Percentiles rank a stretch among this genome's conserved stretches.
Evolutionary conservation across 2,329 filamentous ascomycete genomes (phyloP).

Genomic region (Beauveria varroae): DNA sequence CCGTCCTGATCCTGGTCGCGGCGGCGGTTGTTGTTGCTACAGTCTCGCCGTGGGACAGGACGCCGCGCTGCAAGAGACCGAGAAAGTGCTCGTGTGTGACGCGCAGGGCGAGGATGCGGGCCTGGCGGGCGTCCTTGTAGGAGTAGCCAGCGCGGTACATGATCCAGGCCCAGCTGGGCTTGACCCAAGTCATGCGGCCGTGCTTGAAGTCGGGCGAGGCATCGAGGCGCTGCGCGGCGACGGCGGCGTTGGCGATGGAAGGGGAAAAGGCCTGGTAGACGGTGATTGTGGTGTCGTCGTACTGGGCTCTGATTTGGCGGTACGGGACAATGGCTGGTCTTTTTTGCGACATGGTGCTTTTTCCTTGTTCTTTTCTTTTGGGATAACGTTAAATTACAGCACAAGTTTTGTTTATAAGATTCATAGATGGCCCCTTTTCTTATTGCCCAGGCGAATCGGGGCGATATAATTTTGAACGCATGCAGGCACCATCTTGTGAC

Average conservation of each 20-base stretch:
- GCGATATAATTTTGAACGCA: neutral
- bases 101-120: constrained; percentile 48
- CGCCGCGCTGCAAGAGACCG: constrained; percentile 32
- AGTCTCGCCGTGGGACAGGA: constrained; percentile 19
- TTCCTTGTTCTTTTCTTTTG: neutral
- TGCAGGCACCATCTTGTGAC: neutral
- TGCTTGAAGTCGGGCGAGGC: constrained; percentile 44
- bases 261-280: constrained; percentile 55
- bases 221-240: constrained; percentile 41
- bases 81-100: constrained; percentile 45
- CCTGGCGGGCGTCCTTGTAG: constrained; percentile 46
- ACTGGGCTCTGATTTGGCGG: constrained; percentile 45
- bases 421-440: too few relatives aligned
- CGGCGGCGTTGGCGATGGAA: constrained; percentile 45
- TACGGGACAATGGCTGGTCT: constrained; percentile 21
- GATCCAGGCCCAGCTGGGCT: constrained; percentile 57
- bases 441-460: neutral
- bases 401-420: too few relatives aligned
- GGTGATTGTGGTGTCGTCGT: constrained; percentile 44
- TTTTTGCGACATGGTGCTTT: neutral
- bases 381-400: too few relatives aligned
- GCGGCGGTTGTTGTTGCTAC: neutral
- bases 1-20: constrained; percentile 16
- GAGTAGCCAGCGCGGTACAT: constrained; percentile 56
- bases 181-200: constrained; percentile 59